Evolutionary conservation across 2,329 filamentous ascomycete genomes (phyloP).

Genomic region (Cladobotryum protrusum): DNA sequence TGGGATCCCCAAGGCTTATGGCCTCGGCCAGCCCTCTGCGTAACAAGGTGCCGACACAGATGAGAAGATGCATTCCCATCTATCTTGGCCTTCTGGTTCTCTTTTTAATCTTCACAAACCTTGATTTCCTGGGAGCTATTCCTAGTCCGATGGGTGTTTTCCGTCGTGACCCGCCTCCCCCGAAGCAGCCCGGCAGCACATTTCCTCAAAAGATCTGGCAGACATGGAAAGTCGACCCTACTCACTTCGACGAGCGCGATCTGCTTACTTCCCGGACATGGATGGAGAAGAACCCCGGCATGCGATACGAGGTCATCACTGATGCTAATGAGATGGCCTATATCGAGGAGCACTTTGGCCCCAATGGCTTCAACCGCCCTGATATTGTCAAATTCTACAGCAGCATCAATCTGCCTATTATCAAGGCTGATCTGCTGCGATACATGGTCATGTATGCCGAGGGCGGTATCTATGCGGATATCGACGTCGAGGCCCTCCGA

Average conservation of each 20-base stretch:
- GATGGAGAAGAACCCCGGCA: constrained; percentile 58
- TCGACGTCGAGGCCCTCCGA: constrained; percentile 31
- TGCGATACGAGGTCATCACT: constrained; percentile 63
- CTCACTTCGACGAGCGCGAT: constrained; percentile 60
- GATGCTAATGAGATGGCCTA: constrained; percentile 63
- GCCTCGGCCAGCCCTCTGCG: constrained; percentile 24
- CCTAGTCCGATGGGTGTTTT: constrained; percentile 18
- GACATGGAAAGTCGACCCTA: constrained; percentile 65
- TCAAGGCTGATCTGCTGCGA: constrained; percentile 61
- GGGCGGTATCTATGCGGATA: constrained; percentile 65
- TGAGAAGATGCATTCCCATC: constrained; percentile 39
- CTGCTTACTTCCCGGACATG: constrained; percentile 56
- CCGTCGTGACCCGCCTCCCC: constrained; percentile 13
- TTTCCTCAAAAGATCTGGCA: constrained; percentile 71
- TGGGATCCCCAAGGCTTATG: constrained; percentile 32
- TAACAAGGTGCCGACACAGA: constrained; percentile 11
- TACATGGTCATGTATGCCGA: constrained; percentile 68
- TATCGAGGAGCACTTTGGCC: constrained; percentile 62
- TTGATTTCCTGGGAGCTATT: constrained; percentile 31
- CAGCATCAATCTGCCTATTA: constrained; percentile 54
- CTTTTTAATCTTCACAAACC: constrained; percentile 41
- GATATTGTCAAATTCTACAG: constrained; percentile 60
- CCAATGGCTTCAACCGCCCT: constrained; percentile 56
- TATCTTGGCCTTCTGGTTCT: constrained; percentile 39
- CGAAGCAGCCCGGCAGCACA: constrained; percentile 13